Percentiles rank a stretch among this genome's conserved stretches.
Evolutionary conservation across 2,329 filamentous ascomycete genomes (phyloP).

Genomic region (Fusarium sp.): DNA sequence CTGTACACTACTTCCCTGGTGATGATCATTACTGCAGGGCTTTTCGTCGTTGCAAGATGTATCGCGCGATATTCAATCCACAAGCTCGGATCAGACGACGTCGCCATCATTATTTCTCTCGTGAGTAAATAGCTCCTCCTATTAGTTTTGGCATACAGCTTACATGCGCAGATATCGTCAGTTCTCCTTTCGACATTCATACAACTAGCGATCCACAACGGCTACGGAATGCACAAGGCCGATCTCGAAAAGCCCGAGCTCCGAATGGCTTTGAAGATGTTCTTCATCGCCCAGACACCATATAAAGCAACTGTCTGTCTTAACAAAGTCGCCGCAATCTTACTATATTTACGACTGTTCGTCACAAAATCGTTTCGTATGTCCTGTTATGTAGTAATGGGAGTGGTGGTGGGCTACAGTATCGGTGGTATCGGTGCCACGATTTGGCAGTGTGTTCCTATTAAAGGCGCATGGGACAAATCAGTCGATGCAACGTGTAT

Average conservation of each 20-base stretch:
- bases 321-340: background rate
- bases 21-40: background rate
- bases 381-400: background rate
- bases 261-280: background rate
- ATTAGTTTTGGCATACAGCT: fast-evolving
- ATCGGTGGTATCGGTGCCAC: background rate
- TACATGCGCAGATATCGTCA: background rate
- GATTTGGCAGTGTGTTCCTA: background rate
- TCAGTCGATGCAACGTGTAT: background rate
- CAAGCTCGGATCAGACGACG: background rate
- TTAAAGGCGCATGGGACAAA: background rate
- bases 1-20: background rate
- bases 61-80: background rate
- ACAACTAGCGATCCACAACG: background rate
- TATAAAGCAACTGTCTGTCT: constrained; percentile 1
- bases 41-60: background rate
- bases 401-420: background rate
- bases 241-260: background rate
- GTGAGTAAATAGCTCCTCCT: fast-evolving
- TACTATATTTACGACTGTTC: background rate
- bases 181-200: background rate
- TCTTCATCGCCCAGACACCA: constrained; percentile 1
- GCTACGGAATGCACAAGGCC: background rate
- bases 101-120: background rate
- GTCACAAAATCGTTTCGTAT: background rate